Base-by-base conservation (phyloP, 805 yeast genomes). In the Lachancea cidri region DNA sequence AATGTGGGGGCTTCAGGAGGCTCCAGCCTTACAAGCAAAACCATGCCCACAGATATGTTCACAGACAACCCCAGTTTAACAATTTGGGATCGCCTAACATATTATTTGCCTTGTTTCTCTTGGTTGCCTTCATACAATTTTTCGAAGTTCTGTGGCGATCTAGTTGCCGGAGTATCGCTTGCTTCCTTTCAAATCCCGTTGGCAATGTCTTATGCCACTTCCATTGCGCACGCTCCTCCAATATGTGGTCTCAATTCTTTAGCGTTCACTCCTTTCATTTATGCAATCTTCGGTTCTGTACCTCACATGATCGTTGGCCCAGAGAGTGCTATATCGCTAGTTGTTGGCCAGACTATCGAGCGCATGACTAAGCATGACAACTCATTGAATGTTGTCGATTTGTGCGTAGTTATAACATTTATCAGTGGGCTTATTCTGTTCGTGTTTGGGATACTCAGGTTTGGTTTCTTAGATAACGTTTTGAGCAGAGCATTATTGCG, bases 141-240 rank as follows among this genome's bases (percentile, higher is more conserved):
- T 13, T 39, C 52, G 1, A 62, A 61, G 36, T 53, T 81, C 33
- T 17, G 75, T 2, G 72, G 78, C 16, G 98, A 91, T 55, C 54
- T 85, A 6, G 63, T 83, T 14, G 95, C 96, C 2, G 98, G 98
- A 0, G 54, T 87, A 4, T 81, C 97, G 0, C 62, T 89, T 27
- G 96, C 96, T 0, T 82, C 93, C 4, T 91, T 88, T 63, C 97
- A 89, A 59, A 78, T 91, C 36, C 98, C 98, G 1, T 67, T 91
- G 40, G 83, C 88, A 46, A 49, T 70, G 36, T 70, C 74, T 0
- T 83, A 83, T 54, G 93, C 96, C 3, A 81, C 86, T 0, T 81
- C 94, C 0, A 69, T 88, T 34, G 94, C 95, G 2, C 86, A 81
- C 52, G 81, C 86, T 9, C 91, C 93, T 8, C 86, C 95, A 0